phyloP scores from a whole-genome alignment of 768 basidiomycete genomes.

The Mrakia blollopis region DNA sequence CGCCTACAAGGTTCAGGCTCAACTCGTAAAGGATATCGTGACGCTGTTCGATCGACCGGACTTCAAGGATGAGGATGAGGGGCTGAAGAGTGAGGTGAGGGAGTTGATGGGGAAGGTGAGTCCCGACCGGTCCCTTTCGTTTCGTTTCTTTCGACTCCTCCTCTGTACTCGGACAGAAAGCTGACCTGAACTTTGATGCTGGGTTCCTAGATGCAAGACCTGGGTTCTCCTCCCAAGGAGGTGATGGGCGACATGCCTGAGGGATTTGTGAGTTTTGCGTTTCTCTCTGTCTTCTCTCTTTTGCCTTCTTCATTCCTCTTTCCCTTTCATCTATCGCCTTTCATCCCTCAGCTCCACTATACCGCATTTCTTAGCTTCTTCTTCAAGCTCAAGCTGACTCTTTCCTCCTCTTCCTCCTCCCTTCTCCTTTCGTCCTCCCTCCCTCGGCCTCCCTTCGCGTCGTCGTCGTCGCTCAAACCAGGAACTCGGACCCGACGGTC shows the following conservation, averaged over 20 bases:
- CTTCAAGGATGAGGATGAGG: slow-evolving; percentile 54
- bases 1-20: slow-evolving; percentile 62
- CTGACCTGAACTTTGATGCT: background rate
- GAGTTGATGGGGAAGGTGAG: slow-evolving; percentile 77
- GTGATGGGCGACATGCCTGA: slow-evolving; percentile 75
- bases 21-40: slow-evolving; percentile 57
- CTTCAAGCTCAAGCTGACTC: background rate
- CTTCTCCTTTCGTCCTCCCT: background rate
- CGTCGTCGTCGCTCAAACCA: slow-evolving; percentile 16
- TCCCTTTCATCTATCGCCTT: background rate
- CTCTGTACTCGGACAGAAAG: background rate
- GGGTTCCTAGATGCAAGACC: slow-evolving; percentile 63
- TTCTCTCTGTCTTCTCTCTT: background rate
- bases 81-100: slow-evolving; percentile 52
- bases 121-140: slow-evolving; percentile 34
- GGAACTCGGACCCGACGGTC: slow-evolving; percentile 55
- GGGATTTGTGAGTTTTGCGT: slow-evolving; percentile 40
- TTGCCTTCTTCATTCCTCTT: background rate
- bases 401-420: background rate
- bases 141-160: background rate
- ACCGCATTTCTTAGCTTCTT: background rate
- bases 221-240: slow-evolving; percentile 71
- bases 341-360: background rate
- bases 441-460: too few species aligned
- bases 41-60: slow-evolving; percentile 59